Conservation (phyloP, 192 early-diverging fungal genomes). For the Radiomyces spectabilis region DNA sequence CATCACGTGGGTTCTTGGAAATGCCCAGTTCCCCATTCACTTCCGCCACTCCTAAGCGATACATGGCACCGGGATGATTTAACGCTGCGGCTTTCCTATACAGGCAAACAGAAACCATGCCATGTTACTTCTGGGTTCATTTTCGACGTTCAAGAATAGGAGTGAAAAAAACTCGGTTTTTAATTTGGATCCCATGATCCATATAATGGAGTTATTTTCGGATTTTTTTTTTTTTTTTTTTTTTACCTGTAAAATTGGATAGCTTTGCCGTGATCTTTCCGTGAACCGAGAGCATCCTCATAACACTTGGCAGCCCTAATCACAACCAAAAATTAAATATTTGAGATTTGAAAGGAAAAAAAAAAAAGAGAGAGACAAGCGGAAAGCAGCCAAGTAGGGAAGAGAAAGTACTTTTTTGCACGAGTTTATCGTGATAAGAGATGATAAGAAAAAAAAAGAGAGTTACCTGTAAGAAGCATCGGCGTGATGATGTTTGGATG, state of each 20-base stretch:
- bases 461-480: constrained; percentile 45
- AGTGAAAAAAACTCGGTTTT: not conserved
- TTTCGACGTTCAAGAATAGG: not conserved
- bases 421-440: not conserved
- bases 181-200: no score
- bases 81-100: no score
- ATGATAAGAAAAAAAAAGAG: not conserved
- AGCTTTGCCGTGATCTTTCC: constrained; percentile 44
- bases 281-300: constrained; percentile 53
- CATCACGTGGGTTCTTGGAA: no score
- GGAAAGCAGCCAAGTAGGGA: not conserved
- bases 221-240: constrained; percentile 22
- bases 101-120: no score
- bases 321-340: not conserved
- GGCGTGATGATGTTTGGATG: constrained; percentile 60
- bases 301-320: constrained; percentile 42
- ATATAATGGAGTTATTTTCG: no score
- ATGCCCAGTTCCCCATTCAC: no score
- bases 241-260: constrained; percentile 62
- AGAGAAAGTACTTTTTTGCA: not conserved
- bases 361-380: not conserved
- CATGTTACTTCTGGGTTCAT: no score
- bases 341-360: not conserved
- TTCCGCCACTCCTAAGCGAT: no score
- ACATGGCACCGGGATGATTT: no score